These are phyloP conservation scores for Oemleria cerasiformis DNA, from an alignment of 306 rosid genomes.

Conservation along the genomic window DNA sequence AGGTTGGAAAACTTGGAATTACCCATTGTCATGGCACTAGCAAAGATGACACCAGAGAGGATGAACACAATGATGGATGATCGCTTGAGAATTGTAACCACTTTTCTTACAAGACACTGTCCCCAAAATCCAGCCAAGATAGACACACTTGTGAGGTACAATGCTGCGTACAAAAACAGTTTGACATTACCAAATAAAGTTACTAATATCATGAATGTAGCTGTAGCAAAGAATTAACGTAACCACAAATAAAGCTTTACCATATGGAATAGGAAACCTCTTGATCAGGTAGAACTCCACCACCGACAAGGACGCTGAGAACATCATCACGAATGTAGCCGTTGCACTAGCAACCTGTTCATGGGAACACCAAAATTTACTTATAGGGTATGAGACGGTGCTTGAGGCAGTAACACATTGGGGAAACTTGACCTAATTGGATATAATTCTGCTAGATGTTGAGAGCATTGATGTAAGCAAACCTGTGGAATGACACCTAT, in stretches of 20 bases:
- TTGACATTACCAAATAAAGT: not conserved
- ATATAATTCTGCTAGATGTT: not conserved
- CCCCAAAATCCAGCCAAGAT: conserved; percentile 88
- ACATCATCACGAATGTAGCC: conserved; percentile 89
- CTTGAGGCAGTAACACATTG: not conserved
- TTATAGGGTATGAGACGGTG: not conserved
- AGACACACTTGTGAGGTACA: conserved; percentile 62
- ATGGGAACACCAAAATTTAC: not conserved
- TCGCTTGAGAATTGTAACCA: conserved; percentile 49
- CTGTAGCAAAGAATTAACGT: not conserved
- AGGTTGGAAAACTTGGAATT: not conserved
- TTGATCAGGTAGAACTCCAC: conserved; percentile 82
- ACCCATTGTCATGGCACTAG: conserved; percentile 91
- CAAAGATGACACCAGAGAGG: conserved; percentile 83
- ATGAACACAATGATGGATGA: conserved; percentile 79
- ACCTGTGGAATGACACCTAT: conserved; percentile 93
- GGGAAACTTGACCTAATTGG: not conserved
- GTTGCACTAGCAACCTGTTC: conserved; percentile 92
- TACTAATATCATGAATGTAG: not conserved
- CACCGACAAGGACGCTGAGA: conserved; percentile 77
- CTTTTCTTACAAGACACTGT: conserved; percentile 60
- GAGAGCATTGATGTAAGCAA: not conserved
- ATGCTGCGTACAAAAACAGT: conserved; percentile 41
- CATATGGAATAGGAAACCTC: conserved; percentile 84
- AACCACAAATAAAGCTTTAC: conserved; percentile 30